These are phyloP conservation scores for Ogataea angusta DNA, from an alignment of 805 yeast genomes.

Conservation along the genomic window DNA sequence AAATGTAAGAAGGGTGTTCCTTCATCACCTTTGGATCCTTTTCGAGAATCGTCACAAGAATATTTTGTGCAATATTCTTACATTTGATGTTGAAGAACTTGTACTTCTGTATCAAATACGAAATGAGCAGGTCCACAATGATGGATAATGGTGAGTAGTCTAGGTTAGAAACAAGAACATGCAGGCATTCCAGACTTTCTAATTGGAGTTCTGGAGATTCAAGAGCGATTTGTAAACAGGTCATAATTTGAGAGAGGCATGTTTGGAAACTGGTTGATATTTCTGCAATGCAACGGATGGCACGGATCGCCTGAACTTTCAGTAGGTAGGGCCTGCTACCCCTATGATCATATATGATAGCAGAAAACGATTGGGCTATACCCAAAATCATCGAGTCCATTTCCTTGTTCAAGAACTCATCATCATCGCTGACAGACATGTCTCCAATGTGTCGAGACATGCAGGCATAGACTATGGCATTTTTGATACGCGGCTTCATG, in stretches of 20 bases:
- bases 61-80: conserved; percentile 47
- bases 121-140: conserved; percentile 68
- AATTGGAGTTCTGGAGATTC: conserved; percentile 58
- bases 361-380: conserved; percentile 74
- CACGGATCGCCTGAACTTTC: conserved; percentile 67
- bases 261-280: conserved; percentile 44
- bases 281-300: conserved; percentile 64
- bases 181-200: conserved; percentile 68
- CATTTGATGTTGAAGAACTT: conserved; percentile 45
- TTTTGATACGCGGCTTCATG: conserved; percentile 32
- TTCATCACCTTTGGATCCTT: conserved; percentile 34
- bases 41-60: conserved; percentile 39
- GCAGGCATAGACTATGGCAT: conserved; percentile 38
- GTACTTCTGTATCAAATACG: conserved; percentile 73
- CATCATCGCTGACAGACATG: conserved; percentile 29
- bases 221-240: conserved; percentile 78
- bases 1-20: conserved; percentile 49
- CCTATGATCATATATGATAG: conserved; percentile 67
- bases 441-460: conserved; percentile 18
- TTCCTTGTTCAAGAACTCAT: conserved; percentile 35
- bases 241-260: conserved; percentile 77
- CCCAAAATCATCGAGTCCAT: conserved; percentile 65
- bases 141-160: conserved; percentile 56
- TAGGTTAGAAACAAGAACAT: conserved; percentile 53
- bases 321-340: conserved; percentile 72